phyloP scores from a whole-genome alignment of 306 rosid species.

The Quercus cerris region DNA sequence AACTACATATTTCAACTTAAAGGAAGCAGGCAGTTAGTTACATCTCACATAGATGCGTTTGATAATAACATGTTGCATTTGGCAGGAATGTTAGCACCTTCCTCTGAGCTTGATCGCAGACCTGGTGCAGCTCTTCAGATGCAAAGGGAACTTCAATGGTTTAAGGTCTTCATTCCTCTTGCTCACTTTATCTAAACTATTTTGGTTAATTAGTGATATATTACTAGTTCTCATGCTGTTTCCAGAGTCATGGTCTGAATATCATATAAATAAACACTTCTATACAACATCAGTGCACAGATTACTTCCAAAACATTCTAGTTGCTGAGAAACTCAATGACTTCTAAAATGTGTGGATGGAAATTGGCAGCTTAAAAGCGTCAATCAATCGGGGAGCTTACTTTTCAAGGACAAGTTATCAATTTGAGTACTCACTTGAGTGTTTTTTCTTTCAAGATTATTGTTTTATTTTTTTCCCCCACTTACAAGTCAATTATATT shows the following conservation, averaged over 20 bases:
- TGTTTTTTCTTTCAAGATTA: too few relatives aligned
- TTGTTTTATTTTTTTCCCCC: too few relatives aligned
- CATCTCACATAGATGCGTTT: constrained; percentile 21
- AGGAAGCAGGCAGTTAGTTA: background rate
- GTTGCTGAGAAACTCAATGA: background rate
- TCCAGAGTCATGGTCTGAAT: too few relatives aligned
- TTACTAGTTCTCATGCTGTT: too few relatives aligned
- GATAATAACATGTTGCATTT: constrained; percentile 43
- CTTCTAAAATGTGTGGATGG: too few relatives aligned
- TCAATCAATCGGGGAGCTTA: too few relatives aligned
- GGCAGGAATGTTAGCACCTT: constrained; percentile 43
- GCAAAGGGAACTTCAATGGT: constrained; percentile 49
- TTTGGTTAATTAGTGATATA: too few relatives aligned
- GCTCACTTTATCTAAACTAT: background rate
- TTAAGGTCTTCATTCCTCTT: background rate
- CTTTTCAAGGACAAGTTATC: too few relatives aligned
- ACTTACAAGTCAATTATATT: too few relatives aligned
- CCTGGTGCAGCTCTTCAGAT: constrained; percentile 56
- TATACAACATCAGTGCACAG: background rate
- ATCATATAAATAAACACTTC: too few relatives aligned
- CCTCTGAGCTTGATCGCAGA: constrained; percentile 30
- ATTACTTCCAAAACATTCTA: background rate
- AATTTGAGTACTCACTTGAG: too few relatives aligned
- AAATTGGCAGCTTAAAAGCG: too few relatives aligned
- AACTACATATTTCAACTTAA: background rate